Evolutionary conservation across 176 grass and related monocot species (phyloP), one percentile per base, ranked within the genome.

Genomic region (Lolium rigidum): DNA sequence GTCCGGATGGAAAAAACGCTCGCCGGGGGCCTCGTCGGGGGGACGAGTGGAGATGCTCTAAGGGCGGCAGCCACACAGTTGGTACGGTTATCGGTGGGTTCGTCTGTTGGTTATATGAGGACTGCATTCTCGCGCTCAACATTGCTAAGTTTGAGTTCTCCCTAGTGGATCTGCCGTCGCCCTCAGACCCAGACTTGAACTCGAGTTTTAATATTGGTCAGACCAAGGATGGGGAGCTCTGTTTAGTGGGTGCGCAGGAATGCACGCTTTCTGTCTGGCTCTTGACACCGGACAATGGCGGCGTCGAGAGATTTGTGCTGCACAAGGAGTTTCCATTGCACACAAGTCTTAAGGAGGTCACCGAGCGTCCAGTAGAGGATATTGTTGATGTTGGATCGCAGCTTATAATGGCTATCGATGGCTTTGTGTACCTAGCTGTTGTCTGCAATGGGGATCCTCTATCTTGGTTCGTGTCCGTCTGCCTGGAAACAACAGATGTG

Each of bases 61-160:
- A 50, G 48, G 48, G 48, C 48, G 48, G 11, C 48, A 50, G 10
- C 2, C 2, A 13, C 11, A 13, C 10, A 11, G 13, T 13, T 50
- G 11, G 48, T 50, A 13, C 48, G 70, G n/a, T 49, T 49, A 5
- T 8, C 12, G 0, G 41, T 44, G 67, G 67, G 18, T 70, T 70
- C 37, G 1, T 70, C 67, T 70, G 37, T 0, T 69, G 66, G 35
- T 39, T 10, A 20, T 20, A 41, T 11, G 3, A 70, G 9, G 9
- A 70, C 66, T 70, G 17, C 67, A 70, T 70, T 70, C 67, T 70
- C 46, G 37, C 67, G 37, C 67, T 70, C 35, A 43, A 70, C 67
- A 70, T 37, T 6, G 37, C 39, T 20, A 70, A 18, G 17, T 70
- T 70, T 70, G 17, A 70, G 37, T 70, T 70, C 37, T 43, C 37